These are phyloP conservation scores for Fusarium nelsonii DNA, from an alignment of 2,329 filamentous ascomycete species.

Conservation along the genomic window DNA sequence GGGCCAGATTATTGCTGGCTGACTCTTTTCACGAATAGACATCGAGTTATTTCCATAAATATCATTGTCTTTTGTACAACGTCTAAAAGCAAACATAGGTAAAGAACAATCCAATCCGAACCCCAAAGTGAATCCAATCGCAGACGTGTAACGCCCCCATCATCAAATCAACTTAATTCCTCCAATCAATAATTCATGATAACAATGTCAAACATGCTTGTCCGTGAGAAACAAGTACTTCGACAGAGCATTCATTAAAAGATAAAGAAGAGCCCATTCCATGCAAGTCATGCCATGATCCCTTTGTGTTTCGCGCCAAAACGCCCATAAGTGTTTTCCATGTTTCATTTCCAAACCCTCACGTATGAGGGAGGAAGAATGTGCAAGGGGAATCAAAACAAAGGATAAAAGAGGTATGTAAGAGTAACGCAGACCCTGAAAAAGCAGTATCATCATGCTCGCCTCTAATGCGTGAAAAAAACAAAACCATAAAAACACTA, in stretches of 20 bases:
- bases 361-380: conserved; percentile 24
- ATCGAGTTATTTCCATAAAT: conserved; percentile 7
- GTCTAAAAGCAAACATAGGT: conserved; percentile 29
- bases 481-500: conserved; percentile 14
- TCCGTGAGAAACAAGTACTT: conserved; percentile 19
- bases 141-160: conserved; percentile 27
- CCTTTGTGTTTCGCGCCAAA: conserved; percentile 31
- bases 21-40: neutral
- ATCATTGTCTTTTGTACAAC: conserved; percentile 36
- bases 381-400: conserved; percentile 33
- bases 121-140: conserved; percentile 20
- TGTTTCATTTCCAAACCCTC: conserved; percentile 36
- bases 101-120: conserved; percentile 26
- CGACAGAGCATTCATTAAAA: conserved; percentile 19
- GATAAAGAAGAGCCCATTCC: conserved; percentile 14
- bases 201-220: conserved; percentile 27
- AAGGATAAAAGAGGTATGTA: conserved; percentile 25
- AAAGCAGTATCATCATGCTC: conserved; percentile 34
- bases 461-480: conserved; percentile 33
- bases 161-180: conserved; percentile 12
- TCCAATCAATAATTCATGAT: conserved; percentile 23
- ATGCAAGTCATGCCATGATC: conserved; percentile 33
- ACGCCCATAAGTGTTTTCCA: conserved; percentile 38
- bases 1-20: conserved; percentile 3
- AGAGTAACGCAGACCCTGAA: conserved; percentile 15